A percentile compares a stretch with the other conserved stretches of the same genome.
Evolutionary conservation across 225 moss, liverwort and hornwort genomes (phyloP).

Genomic region (Polytrichum commune): DNA sequence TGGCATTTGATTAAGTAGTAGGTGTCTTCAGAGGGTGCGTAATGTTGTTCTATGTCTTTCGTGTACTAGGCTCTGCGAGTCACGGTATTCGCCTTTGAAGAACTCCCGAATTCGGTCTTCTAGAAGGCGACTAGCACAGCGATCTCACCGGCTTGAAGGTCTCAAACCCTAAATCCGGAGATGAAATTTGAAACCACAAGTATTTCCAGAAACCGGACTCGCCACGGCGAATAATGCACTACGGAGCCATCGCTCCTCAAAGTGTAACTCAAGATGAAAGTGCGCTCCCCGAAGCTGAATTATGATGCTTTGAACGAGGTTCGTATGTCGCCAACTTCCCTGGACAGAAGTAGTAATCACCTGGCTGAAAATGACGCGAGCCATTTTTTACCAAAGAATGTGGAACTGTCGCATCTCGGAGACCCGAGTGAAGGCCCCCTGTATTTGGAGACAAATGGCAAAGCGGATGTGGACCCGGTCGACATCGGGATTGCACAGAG

Average conservation of each 20-base stretch:
- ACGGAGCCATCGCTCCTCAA: neutral
- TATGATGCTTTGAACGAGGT: conserved; percentile 21
- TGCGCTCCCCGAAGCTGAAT: conserved; percentile 6
- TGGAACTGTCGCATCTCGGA: conserved; percentile 32
- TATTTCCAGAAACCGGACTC: neutral
- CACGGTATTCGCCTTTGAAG: too few relatives aligned
- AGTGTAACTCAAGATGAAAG: conserved; percentile 3
- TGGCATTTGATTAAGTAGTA: too few relatives aligned
- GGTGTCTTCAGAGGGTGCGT: too few relatives aligned
- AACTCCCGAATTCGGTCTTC: too few relatives aligned
- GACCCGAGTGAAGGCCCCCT: conserved; percentile 14
- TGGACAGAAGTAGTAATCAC: conserved; percentile 21
- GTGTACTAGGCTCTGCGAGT: too few relatives aligned
- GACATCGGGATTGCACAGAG: conserved; percentile 10
- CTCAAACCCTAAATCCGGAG: neutral
- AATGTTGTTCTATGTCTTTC: too few relatives aligned
- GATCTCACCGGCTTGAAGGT: neutral
- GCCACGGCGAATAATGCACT: neutral
- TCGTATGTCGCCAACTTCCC: conserved; percentile 13
- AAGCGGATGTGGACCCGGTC: conserved; percentile 7
- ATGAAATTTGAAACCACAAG: neutral
- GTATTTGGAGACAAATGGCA: conserved; percentile 7
- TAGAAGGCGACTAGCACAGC: too few relatives aligned
- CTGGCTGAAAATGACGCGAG: conserved; percentile 37
- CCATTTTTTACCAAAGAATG: conserved; percentile 32